These are phyloP conservation scores for Hanseniaspora valbyensis DNA, from an alignment of 805 yeast genomes.

Conservation along the genomic window DNA sequence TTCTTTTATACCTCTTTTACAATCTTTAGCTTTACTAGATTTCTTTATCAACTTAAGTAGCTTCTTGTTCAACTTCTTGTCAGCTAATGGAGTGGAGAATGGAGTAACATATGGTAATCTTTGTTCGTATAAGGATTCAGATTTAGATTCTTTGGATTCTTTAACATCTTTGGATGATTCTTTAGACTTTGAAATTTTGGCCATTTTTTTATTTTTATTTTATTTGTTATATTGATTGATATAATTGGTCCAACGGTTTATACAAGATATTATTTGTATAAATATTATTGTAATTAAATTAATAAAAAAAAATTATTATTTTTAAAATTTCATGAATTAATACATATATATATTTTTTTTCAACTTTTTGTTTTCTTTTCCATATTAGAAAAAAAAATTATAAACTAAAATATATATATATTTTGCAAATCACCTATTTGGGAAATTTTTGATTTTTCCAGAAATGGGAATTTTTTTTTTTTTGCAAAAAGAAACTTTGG, in stretches of 20 bases:
- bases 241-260: neutral
- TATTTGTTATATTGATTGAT: neutral
- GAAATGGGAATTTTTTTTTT: neutral
- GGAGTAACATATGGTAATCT: slow-evolving; percentile 84
- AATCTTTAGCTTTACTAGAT: slow-evolving; percentile 96
- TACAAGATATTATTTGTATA: too few relatives aligned
- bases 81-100: slow-evolving; percentile 89
- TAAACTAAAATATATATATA: neutral
- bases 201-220: neutral
- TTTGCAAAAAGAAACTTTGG: neutral
- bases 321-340: too few relatives aligned
- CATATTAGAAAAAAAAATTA: too few relatives aligned
- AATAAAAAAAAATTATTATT: too few relatives aligned
- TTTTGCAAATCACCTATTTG: neutral
- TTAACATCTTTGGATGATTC: slow-evolving; percentile 23
- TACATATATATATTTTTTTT: too few relatives aligned
- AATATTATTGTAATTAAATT: neutral
- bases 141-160: slow-evolving; percentile 24
- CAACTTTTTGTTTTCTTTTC: too few relatives aligned
- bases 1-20: slow-evolving; percentile 97
- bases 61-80: slow-evolving; percentile 91
- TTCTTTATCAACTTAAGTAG: slow-evolving; percentile 90
- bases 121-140: slow-evolving; percentile 63
- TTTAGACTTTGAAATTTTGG: slow-evolving; percentile 13
- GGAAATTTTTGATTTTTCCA: too few relatives aligned